Base-by-base conservation (phyloP, 495 filamentous ascomycete genomes). In the Penicillium ucsense region DNA sequence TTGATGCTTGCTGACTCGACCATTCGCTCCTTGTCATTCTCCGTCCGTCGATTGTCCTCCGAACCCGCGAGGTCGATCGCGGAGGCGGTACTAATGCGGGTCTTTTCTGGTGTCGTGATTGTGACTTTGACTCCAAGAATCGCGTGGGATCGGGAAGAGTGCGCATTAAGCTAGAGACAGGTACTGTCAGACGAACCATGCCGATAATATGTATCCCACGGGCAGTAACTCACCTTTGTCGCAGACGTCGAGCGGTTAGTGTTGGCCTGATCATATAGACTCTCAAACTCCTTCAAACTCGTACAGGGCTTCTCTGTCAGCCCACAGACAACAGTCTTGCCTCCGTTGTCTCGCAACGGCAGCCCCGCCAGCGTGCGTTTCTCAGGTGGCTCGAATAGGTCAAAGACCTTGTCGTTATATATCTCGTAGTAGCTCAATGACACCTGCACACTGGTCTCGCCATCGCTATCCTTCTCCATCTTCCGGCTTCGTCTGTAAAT, bases 1-100 rank as follows among this genome's bases (percentile, higher is more conserved):
- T 98, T 98, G 72, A 98, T 98, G 60, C 88, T 94, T 3, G 90
- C 88, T n/a, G 89, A 95, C 63, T 98, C 92, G 3, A 94, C 77
- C 72, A 98, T 77, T 9, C 92, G 74, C 59, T 95, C 89, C 66
- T 92, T 94, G 51, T 84, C 88, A 66, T 98, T 98, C 33, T 94
- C 89, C 0, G 92, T 98, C 33, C 92, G 68, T 28, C 92, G 75
- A 62, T 98, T 98, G 61, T 98, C 92, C 64, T 98, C 92, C 8
- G 89, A 95, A 7, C 92, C 92, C 41, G 92, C 92, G 53, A 98
- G 75, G 71, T 98, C 92, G 66, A 98, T 97, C 49, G 90, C 91
- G 3, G 89, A 95, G 4, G 85, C 88, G 3, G 83, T 92, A 65
- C 87, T 94, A 46, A 86, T 75, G 45, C 78, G 77, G 27, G 81